Conservation (phyloP, 2,329 filamentous ascomycete genomes). For the Fusarium mangiferae region DNA sequence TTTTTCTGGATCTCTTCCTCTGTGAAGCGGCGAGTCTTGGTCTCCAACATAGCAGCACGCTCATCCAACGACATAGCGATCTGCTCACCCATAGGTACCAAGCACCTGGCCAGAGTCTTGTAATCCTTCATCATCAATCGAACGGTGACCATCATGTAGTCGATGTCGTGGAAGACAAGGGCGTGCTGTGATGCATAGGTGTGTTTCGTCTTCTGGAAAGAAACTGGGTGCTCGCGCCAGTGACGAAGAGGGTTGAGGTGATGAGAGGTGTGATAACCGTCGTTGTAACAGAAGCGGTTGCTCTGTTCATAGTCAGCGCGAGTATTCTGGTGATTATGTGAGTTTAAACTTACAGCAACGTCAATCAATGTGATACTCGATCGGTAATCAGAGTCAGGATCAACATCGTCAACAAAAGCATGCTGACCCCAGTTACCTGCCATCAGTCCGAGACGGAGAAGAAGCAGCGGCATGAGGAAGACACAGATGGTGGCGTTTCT, state of each 20-base stretch:
- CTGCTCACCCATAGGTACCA: slow-evolving; percentile 81
- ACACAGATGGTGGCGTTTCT: slow-evolving; percentile 69
- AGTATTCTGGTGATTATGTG: background rate
- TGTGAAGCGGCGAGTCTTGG: slow-evolving; percentile 39
- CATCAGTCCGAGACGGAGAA: slow-evolving; percentile 79
- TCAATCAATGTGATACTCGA: slow-evolving; percentile 85
- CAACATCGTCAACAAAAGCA: slow-evolving; percentile 78
- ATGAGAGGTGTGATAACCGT: slow-evolving; percentile 84
- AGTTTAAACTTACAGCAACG: slow-evolving; percentile 68
- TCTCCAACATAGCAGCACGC: slow-evolving; percentile 34
- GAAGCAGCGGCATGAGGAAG: slow-evolving; percentile 71
- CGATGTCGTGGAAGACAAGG: slow-evolving; percentile 82
- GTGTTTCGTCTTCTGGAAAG: slow-evolving; percentile 76
- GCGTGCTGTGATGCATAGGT: slow-evolving; percentile 74
- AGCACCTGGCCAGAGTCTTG: slow-evolving; percentile 70
- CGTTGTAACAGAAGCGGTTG: slow-evolving; percentile 85
- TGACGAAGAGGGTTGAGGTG: slow-evolving; percentile 82
- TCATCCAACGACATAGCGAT: slow-evolving; percentile 69
- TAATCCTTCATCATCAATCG: slow-evolving; percentile 78
- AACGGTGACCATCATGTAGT: slow-evolving; percentile 81
- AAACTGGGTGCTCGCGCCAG: slow-evolving; percentile 82
- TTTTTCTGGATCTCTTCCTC: slow-evolving; percentile 41
- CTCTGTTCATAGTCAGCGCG: slow-evolving; percentile 59
- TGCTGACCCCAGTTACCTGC: slow-evolving; percentile 88
- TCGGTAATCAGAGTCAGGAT: slow-evolving; percentile 81